Evolutionary conservation across 2,329 filamentous ascomycete species (phyloP).

Genomic region (Huntiella decipiens): DNA sequence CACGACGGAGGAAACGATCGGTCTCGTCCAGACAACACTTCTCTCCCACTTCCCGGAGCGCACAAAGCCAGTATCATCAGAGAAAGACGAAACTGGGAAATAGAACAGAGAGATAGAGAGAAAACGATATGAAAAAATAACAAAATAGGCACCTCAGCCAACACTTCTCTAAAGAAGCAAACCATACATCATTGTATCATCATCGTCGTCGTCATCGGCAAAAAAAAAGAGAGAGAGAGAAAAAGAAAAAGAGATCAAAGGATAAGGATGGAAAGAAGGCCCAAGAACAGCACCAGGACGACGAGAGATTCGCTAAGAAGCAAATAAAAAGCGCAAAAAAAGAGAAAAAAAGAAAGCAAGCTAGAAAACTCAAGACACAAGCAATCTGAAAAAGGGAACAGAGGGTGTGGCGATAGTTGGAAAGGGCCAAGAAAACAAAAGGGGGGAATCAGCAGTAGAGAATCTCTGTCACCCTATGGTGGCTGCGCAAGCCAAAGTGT

Average conservation of each 20-base stretch:
- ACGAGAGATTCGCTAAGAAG: neutral
- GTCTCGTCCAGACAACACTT: too few relatives aligned
- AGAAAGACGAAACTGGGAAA: too few relatives aligned
- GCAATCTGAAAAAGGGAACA: constrained; percentile 3
- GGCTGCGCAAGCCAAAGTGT: too few relatives aligned
- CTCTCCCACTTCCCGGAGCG: too few relatives aligned
- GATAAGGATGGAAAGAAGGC: neutral
- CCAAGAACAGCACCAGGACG: neutral
- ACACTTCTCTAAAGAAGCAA: too few relatives aligned
- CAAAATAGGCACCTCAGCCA: too few relatives aligned
- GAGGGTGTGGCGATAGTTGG: neutral
- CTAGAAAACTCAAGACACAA: constrained; percentile 8
- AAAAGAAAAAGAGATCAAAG: constrained; percentile 2
- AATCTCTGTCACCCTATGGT: too few relatives aligned
- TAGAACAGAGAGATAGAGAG: too few relatives aligned
- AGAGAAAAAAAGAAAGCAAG: constrained; percentile 7
- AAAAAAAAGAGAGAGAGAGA: constrained; percentile 1
- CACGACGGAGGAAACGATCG: too few relatives aligned
- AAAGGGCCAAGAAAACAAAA: neutral
- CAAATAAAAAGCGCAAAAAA: neutral
- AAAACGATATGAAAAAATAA: too few relatives aligned
- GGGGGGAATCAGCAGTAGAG: neutral
- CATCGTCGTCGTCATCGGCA: neutral
- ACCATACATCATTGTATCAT: too few relatives aligned
- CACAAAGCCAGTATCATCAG: too few relatives aligned